Evolutionary conservation across 208 protist genomes (phyloP), one percentile per base, ranked within the genome.

Genomic region (Vickermania spadyakhi): DNA sequence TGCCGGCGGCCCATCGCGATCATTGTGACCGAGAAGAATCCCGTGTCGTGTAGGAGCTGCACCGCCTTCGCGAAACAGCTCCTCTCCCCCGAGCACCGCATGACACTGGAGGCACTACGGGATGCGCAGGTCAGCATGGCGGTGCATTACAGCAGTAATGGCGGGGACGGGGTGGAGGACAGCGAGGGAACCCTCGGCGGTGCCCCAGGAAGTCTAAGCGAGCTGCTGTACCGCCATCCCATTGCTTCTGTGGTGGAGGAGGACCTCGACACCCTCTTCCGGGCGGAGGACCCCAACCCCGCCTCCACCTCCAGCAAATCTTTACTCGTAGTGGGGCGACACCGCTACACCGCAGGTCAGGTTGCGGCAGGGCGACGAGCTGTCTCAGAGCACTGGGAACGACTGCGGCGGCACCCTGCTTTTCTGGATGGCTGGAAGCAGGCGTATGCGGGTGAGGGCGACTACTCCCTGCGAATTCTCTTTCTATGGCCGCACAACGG

Each of bases 401-500:
- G 30, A 58, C 7, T 41, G 56, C 18, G 5, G 25, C 56, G 30
- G 60, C n/a, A 21, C 28, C 45, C 63, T 45, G 27, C 22, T 49
- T 2, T 71, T 22, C 11, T 26, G 27, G 29, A 71, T 22, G 36
- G 11, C 11, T 45, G 36, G 36, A 7, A 45, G 36, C 36, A n/a
- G 11, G 70, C 77, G 21, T 83, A 84, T 36, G 66, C 65, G 11
- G 52, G 56, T 28, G 77, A 86, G 59, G 71, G 56, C 23, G 76
- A 85, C 42, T 91, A 91, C 58, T 60, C 72, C 42, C 66, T 77
- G 56, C 71, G 81, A 14, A 59, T 79, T 7, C 52, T 88, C 59
- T 91, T 91, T 55, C 64, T 85, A 36, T 91, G 84, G 58, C 84
- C 84, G 3, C 79, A 91, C 68, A 88, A 91, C 45, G 80, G 75